These are phyloP conservation scores for Xerocomellus chrysenteron DNA, from an alignment of 768 basidiomycete genomes.

Conservation along the genomic window DNA sequence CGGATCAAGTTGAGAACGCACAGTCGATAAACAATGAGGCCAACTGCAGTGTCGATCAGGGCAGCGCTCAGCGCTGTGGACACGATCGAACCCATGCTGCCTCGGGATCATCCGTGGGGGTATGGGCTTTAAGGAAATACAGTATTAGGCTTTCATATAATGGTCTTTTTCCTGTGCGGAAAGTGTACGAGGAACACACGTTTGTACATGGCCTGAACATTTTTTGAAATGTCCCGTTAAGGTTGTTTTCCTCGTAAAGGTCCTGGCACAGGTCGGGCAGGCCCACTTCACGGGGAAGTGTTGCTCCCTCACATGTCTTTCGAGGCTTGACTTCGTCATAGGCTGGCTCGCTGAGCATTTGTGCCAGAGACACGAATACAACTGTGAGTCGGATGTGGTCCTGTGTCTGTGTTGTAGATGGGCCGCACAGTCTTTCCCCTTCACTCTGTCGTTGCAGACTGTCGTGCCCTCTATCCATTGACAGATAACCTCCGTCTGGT, in stretches of 20 bases:
- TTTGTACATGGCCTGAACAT: not conserved
- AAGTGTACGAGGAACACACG: not conserved
- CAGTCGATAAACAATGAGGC: slow-evolving; percentile 84
- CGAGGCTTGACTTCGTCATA: slow-evolving; percentile 6
- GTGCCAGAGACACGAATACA: not conserved
- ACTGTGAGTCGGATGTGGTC: not conserved
- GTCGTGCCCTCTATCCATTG: not conserved
- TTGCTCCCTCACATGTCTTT: slow-evolving; percentile 1
- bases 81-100: slow-evolving; percentile 68
- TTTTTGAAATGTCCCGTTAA: not conserved
- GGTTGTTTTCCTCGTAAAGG: slow-evolving; percentile 1
- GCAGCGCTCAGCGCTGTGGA: slow-evolving; percentile 84
- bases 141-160: too few relatives aligned
- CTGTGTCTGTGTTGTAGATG: slow-evolving; percentile 1
- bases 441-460: slow-evolving; percentile 1
- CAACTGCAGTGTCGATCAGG: slow-evolving; percentile 83
- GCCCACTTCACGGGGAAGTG: not conserved
- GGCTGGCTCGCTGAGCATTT: not conserved
- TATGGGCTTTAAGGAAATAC: too few relatives aligned
- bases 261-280: slow-evolving; percentile 2
- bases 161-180: too few relatives aligned
- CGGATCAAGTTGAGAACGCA: slow-evolving; percentile 39
- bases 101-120: too few relatives aligned
- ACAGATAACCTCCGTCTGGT: not conserved
- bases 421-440: not conserved